These are phyloP conservation scores for Stephania yunnanensis DNA, from an alignment of 164 flowering plant genomes.

Conservation along the genomic window DNA sequence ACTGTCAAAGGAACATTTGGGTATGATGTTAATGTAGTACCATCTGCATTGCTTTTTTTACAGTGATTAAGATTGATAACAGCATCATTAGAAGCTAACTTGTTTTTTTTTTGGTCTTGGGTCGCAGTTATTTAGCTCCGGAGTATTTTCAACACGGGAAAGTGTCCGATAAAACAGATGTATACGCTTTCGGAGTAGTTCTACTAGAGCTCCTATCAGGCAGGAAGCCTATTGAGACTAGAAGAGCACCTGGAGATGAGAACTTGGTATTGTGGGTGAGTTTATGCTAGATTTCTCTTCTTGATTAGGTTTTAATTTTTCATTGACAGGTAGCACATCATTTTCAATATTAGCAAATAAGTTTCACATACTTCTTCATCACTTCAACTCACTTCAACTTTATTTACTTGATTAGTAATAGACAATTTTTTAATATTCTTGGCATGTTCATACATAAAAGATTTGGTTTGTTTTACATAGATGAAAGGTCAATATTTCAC, in stretches of 20 bases:
- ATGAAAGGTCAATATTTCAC: too few relatives aligned
- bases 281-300: background rate
- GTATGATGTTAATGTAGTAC: constrained; percentile 35
- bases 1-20: constrained; percentile 99
- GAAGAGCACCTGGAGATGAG: constrained; percentile 69
- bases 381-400: too few relatives aligned
- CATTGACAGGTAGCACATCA: background rate
- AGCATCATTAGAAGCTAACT: background rate
- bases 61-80: background rate
- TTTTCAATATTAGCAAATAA: background rate
- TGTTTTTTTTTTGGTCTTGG: background rate
- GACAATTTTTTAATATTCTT: too few relatives aligned
- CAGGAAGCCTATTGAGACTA: constrained; percentile 75
- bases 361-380: too few relatives aligned
- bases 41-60: background rate
- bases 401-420: too few relatives aligned
- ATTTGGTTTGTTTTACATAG: too few relatives aligned
- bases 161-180: constrained; percentile 89
- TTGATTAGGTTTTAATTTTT: background rate
- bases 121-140: constrained; percentile 83
- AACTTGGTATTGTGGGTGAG: constrained; percentile 85
- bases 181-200: constrained; percentile 87
- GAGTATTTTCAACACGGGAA: constrained; percentile 97
- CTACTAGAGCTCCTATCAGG: constrained; percentile 80
- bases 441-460: too few relatives aligned